Evolutionary conservation across 2,329 filamentous ascomycete species (phyloP), one percentile per base, ranked within the genome.

Genomic region (Juglanconis sp.): DNA sequence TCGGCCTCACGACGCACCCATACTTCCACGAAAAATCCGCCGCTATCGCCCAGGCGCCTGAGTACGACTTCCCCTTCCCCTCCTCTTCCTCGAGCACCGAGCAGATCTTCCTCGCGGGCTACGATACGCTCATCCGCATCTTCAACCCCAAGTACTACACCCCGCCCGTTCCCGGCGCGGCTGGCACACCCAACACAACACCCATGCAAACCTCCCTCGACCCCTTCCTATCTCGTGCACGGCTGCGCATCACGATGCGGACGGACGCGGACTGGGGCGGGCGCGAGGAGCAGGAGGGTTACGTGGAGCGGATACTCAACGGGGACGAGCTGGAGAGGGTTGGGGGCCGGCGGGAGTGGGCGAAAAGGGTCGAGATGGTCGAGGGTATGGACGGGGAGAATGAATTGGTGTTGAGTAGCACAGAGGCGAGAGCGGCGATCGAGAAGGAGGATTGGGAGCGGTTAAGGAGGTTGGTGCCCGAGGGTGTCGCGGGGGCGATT

Each of bases 71-170:
- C 30, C 6, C 53, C 1, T n/a, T 17, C 7, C 34, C 17, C 10
- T 31, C 17, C 10, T 30, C 56, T 9, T 15, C 44, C 10, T n/a
- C 46, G 17, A 4, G 49, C 30, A 68, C 71, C 7, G 76, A 81
- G 56, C 88, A 92, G 67, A 75, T 90, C 4, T 90, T 90, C 68
- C 81, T 93, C 2, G 83, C 86, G 1, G 91, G 91, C 34, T 94
- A 86, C 70, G 90, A 94, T 68, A 94, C 90, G 0, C 74, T 93
- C 6, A 84, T 89, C 15, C 83, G 90, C 24, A 85, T 94, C 56
- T 84, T 90, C 57, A 79, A 90, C 53, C 82, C 88, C 0, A 90
- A 89, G 70, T 94, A 94, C 73, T 91, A 92, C 69, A 70, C 57
- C 64, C 76, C 68, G 40, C 72, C 58, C 69, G 62, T 61, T n/a